These are phyloP conservation scores for Exophiala dermatitidis DNA, from an alignment of 2,329 filamentous ascomycete genomes.

Conservation along the genomic window DNA sequence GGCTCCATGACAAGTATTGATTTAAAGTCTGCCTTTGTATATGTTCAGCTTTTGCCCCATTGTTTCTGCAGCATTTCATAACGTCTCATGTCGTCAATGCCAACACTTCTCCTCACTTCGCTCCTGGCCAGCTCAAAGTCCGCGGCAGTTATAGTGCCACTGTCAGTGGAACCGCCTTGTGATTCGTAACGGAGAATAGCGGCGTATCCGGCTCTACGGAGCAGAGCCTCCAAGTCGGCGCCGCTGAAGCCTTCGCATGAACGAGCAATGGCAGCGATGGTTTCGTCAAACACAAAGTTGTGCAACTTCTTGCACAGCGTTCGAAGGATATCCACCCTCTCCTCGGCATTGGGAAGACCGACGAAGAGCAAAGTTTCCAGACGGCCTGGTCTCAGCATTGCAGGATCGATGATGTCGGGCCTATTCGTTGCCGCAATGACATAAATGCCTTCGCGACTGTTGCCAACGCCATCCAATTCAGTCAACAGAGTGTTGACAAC, in stretches of 20 bases:
- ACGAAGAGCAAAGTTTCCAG: constrained; percentile 85
- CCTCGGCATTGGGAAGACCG: constrained; percentile 69
- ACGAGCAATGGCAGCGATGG: constrained; percentile 58
- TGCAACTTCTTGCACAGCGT: constrained; percentile 52
- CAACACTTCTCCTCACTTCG: constrained; percentile 30
- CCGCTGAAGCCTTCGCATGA: constrained; percentile 73
- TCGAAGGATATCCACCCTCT: constrained; percentile 76
- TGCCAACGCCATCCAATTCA: constrained; percentile 76
- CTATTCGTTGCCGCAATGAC: constrained; percentile 92
- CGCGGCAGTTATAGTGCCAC: constrained; percentile 11
- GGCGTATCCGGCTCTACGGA: constrained; percentile 53
- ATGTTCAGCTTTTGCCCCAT: constrained; percentile 34
- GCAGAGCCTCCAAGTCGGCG: constrained; percentile 54
- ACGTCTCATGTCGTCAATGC: constrained; percentile 51
- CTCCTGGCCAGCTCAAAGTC: constrained; percentile 22
- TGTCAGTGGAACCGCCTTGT: background rate
- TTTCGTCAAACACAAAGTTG: constrained; percentile 44
- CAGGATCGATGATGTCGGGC: constrained; percentile 92
- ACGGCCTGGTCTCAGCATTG: constrained; percentile 85
- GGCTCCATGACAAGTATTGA: background rate
- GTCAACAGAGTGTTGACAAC: constrained; percentile 94
- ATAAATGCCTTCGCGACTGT: constrained; percentile 75
- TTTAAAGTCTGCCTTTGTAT: background rate
- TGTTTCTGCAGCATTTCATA: constrained; percentile 50
- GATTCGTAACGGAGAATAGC: constrained; percentile 43